These are phyloP conservation scores for Limonomyces culmigenus DNA, from an alignment of 1,284 basidiomycete genomes.

Conservation along the genomic window DNA sequence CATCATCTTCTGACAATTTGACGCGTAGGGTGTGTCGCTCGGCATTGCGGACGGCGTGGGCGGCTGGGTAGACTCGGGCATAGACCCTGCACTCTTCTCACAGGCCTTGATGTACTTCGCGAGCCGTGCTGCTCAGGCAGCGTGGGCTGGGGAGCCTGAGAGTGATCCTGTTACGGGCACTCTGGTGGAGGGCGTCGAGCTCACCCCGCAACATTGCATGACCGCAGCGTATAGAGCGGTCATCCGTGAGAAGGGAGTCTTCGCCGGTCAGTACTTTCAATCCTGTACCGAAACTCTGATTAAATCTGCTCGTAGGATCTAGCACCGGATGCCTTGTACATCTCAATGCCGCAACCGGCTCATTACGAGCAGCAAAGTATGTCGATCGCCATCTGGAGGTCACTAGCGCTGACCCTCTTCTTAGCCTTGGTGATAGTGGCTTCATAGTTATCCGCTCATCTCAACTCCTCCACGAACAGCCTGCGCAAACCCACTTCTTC, in stretches of 20 bases:
- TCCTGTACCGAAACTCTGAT: conserved; percentile 1
- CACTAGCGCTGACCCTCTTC: conserved; percentile 3
- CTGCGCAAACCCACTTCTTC: conserved; percentile 64
- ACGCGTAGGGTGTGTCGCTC: conserved; percentile 54
- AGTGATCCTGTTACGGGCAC: conserved; percentile 30
- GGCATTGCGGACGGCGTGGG: conserved; percentile 59
- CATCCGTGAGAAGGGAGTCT: conserved; percentile 46
- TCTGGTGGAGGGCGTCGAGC: conserved; percentile 51
- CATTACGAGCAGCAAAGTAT: conserved; percentile 68
- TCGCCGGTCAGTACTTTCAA: conserved; percentile 39
- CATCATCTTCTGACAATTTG: conserved; percentile 4
- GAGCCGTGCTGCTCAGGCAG: conserved; percentile 44
- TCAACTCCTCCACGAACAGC: conserved; percentile 43
- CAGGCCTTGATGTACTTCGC: conserved; percentile 59
- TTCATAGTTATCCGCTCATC: conserved; percentile 65
- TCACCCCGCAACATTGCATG: conserved; percentile 54
- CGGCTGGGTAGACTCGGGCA: conserved; percentile 59
- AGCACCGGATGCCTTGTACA: conserved; percentile 76
- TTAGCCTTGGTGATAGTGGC: conserved; percentile 74
- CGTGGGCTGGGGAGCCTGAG: conserved; percentile 59
- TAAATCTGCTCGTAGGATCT: conserved; percentile 34
- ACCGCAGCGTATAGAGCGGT: conserved; percentile 61
- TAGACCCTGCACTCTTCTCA: conserved; percentile 68
- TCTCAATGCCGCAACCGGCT: conserved; percentile 59
- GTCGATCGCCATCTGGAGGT: conserved; percentile 11